Percentiles rank a stretch among this genome's conserved stretches.
Conservation (phyloP, 192 early-diverging fungal genomes). For the Linderina pennispora region DNA sequence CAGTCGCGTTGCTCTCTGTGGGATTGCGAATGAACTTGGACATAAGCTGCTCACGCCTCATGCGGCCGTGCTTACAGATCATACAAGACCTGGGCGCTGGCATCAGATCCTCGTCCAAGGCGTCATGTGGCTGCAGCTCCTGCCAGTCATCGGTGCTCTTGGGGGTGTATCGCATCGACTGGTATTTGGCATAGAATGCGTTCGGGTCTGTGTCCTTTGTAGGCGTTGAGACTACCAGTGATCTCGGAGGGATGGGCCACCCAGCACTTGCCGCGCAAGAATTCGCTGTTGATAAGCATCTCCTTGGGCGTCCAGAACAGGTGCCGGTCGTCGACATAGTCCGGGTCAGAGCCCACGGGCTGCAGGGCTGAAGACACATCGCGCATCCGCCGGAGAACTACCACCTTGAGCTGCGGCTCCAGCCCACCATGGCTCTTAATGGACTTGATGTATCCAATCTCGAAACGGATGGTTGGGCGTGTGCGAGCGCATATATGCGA, state of each 20-base stretch:
- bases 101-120: conserved; percentile 7
- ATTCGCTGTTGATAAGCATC: conserved; percentile 9
- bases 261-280: conserved; percentile 55
- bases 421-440: too few relatives aligned
- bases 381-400: conserved; percentile 35
- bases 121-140: conserved; percentile 10
- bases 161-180: conserved; percentile 15
- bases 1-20: too few relatives aligned
- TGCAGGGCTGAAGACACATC: conserved; percentile 12
- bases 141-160: conserved; percentile 11
- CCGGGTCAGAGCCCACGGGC: conserved; percentile 3
- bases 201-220: conserved; percentile 47
- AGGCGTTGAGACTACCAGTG: conserved; percentile 28
- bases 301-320: conserved; percentile 40
- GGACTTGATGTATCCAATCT: conserved; percentile 56
- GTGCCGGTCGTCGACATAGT: conserved; percentile 44
- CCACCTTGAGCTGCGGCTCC: conserved; percentile 36
- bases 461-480: conserved; percentile 42
- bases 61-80: conserved; percentile 30
- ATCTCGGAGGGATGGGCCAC: conserved; percentile 41
- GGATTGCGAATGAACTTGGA: conserved; percentile 4
- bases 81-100: conserved; percentile 14
- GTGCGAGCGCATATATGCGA: conserved; percentile 50
- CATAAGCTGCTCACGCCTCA: conserved; percentile 6
- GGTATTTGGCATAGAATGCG: conserved; percentile 42